Evolutionary conservation across 2,329 filamentous ascomycete genomes (phyloP), one percentile per base, ranked within the genome.

Genomic region (Aspergillus caelatus): DNA sequence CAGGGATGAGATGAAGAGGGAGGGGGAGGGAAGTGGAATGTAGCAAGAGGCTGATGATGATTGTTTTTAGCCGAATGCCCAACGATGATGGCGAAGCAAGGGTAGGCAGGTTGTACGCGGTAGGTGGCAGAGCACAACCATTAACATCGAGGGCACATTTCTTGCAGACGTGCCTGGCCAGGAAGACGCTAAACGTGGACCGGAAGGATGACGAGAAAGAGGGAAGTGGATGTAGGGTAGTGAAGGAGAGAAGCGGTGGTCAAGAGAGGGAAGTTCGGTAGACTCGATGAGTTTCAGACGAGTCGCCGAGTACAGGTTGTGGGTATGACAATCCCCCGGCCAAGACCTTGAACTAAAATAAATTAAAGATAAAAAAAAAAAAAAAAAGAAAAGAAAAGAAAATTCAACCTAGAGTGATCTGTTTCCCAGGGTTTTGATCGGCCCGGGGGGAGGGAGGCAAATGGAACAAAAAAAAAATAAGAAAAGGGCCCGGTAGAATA

Each of bases 51-150:
- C 58, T 62, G 65, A 60, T 54, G 64, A 65, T 62, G 66, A 60
- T 48, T 59, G 26, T 63, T 60, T 67, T 66, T 64, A 66, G 61
- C 65, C 62, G 61, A 67, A 61, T 65, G 65, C 66, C 66, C 64
- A 58, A 68, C 64, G 61, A 60, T 39, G 67, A 69, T 63, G 61
- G 65, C 61, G 67, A 70, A 67, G 67, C 68, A 70, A 70, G 68
- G 68, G 66, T 67, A 67, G 63, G 45, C 57, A 65, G 62, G 66
- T 63, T 63, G 66, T 68, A 65, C 60, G 65, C 58, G 63, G 58
- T 62, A 61, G 59, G 62, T 62, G 63, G 62, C 58, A 63, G 62
- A 60, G 67, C 62, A 66, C 62, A 62, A 65, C 64, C 68, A 70
- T 69, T 65, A 68, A 62, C 63, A 59, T 61, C 58, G 62, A 64